Conservation (phyloP, 1,284 basidiomycete genomes). For the Trichosporon ovoides region DNA sequence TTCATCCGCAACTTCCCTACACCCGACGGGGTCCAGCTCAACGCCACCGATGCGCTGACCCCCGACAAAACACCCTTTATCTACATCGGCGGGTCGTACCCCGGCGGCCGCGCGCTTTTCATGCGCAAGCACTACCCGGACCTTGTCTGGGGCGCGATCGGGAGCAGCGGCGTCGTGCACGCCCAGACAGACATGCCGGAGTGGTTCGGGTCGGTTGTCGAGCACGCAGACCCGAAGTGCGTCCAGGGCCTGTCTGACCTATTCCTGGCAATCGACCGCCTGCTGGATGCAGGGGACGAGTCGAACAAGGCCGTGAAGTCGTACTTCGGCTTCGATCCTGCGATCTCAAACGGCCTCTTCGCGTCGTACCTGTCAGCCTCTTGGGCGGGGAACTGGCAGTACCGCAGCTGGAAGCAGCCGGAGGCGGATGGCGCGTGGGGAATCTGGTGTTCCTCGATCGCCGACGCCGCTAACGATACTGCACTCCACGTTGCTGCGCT, state of each 20-base stretch:
- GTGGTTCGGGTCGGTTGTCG: slow-evolving; percentile 62
- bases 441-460: not conserved
- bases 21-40: slow-evolving; percentile 58
- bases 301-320: not conserved
- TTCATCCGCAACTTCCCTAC: slow-evolving; percentile 80
- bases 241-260: slow-evolving; percentile 39
- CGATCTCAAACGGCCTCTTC: not conserved
- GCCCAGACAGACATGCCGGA: not conserved
- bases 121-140: slow-evolving; percentile 71
- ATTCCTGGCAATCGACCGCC: not conserved
- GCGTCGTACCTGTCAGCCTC: not conserved
- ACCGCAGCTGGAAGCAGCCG: not conserved
- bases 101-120: slow-evolving; percentile 89
- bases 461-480: no score
- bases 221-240: slow-evolving; percentile 67
- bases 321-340: not conserved
- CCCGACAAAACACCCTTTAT: slow-evolving; percentile 68
- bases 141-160: slow-evolving; percentile 82
- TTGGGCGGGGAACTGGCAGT: not conserved
- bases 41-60: slow-evolving; percentile 56
- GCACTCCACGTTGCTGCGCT: no score
- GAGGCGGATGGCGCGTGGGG: not conserved
- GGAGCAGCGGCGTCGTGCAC: slow-evolving; percentile 61
- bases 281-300: not conserved
- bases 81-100: slow-evolving; percentile 77